A percentile compares a stretch with the other conserved stretches of the same genome.
These are phyloP conservation scores for Eucalyptus brandiana DNA, from an alignment of 345 rosid genomes.

Conservation along the genomic window DNA sequence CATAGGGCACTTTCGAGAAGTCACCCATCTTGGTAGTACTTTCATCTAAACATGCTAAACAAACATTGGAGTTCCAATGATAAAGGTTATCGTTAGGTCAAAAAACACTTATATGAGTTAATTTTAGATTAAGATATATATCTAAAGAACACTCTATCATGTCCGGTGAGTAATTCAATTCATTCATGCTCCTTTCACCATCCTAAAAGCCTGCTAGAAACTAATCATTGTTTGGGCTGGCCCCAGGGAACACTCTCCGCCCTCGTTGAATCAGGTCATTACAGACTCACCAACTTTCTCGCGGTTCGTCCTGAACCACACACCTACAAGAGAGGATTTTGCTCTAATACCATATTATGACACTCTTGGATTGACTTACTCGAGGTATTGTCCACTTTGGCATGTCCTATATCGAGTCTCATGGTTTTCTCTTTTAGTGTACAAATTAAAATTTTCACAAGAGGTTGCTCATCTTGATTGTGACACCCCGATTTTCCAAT, in stretches of 20 bases:
- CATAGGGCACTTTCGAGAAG: background rate
- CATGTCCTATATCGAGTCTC: background rate
- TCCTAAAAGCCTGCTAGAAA: background rate
- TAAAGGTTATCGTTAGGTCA: background rate
- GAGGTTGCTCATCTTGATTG: too few species aligned
- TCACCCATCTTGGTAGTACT: background rate
- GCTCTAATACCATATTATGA: background rate
- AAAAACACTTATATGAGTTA: background rate
- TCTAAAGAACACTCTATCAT: background rate
- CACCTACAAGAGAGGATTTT: background rate
- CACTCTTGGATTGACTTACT: background rate
- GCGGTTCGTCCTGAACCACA: background rate
- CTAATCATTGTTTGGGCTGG: background rate
- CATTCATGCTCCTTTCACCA: background rate
- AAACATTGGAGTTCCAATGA: background rate
- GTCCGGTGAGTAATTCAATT: fast-evolving
- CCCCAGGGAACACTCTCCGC: fast-evolving
- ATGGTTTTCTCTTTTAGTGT: background rate
- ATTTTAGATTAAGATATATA: background rate
- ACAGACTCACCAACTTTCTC: background rate
- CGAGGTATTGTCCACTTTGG: background rate
- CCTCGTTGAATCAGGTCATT: background rate
- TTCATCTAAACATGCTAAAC: background rate
- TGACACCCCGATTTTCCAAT: too few species aligned
- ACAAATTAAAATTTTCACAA: background rate